Conservation (phyloP, 2,329 filamentous ascomycete species). For the Davidsoniella virescens region DNA sequence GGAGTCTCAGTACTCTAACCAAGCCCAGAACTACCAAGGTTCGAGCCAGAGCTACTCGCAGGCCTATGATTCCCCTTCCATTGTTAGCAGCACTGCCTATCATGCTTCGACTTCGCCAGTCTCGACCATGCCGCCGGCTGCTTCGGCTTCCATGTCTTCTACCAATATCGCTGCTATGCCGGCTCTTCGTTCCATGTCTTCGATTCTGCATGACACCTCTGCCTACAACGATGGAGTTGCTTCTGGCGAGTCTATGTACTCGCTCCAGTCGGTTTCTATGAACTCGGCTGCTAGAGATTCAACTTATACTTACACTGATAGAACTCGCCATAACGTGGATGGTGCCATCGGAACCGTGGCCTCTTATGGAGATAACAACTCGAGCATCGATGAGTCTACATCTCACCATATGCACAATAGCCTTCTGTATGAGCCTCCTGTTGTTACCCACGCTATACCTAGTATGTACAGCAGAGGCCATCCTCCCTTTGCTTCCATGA, state of each 20-base stretch:
- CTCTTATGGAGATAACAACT: not conserved
- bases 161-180: not conserved
- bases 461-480: too few relatives aligned
- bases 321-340: not conserved
- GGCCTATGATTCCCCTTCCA: not conserved
- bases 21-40: too few relatives aligned
- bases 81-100: too few relatives aligned
- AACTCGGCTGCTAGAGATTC: not conserved
- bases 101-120: not conserved
- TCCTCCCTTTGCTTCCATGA: too few relatives aligned
- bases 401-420: not conserved
- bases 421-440: not conserved
- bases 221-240: not conserved
- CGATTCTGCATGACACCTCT: not conserved
- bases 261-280: not conserved
- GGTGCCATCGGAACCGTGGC: not conserved
- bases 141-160: not conserved
- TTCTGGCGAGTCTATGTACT: slow-evolving; percentile 2
- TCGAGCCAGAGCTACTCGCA: not conserved
- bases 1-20: not conserved
- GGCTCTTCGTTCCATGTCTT: not conserved
- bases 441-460: too few relatives aligned
- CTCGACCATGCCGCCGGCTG: not conserved
- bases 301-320: not conserved
- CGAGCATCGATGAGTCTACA: not conserved